These are phyloP conservation scores for Cladophialophora carrionii DNA, from an alignment of 2,329 filamentous ascomycete genomes.

Conservation along the genomic window DNA sequence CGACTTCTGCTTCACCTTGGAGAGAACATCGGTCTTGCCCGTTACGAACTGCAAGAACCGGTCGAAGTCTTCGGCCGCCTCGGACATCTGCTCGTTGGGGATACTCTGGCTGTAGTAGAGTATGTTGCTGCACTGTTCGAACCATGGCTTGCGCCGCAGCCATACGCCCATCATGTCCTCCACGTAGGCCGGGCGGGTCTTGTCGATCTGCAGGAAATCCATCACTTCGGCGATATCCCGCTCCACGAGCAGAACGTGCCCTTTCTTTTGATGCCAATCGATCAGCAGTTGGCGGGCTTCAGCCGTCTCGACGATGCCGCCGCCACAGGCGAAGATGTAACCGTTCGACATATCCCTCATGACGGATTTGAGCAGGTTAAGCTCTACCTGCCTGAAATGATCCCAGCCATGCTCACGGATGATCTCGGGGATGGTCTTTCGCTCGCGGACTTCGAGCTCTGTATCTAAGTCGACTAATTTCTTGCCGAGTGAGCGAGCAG, in stretches of 20 bases:
- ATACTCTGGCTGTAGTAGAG: conserved; percentile 82
- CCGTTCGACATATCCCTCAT: conserved; percentile 74
- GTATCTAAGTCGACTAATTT: conserved; percentile 85
- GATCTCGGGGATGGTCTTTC: conserved; percentile 81
- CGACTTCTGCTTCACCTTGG: conserved; percentile 63
- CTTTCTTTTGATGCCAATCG: conserved; percentile 73
- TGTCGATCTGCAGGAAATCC: conserved; percentile 83
- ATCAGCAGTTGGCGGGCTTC: conserved; percentile 76
- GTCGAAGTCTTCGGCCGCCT: conserved; percentile 68
- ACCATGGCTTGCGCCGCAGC: conserved; percentile 84
- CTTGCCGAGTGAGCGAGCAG: conserved; percentile 72
- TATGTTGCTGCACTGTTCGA: conserved; percentile 88
- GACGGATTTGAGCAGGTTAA: conserved; percentile 71
- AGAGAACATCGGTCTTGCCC: conserved; percentile 60
- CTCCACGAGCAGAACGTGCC: conserved; percentile 83
- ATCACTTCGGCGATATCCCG: conserved; percentile 86
- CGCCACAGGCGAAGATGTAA: conserved; percentile 89
- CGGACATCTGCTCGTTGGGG: conserved; percentile 54
- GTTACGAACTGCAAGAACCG: conserved; percentile 73
- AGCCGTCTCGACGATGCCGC: conserved; percentile 85
- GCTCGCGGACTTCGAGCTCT: conserved; percentile 75
- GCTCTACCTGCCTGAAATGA: conserved; percentile 78
- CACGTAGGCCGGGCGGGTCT: conserved; percentile 87
- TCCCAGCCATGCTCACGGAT: conserved; percentile 82
- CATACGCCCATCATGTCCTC: conserved; percentile 93